These are phyloP conservation scores for Serendipita sp. DNA, from an alignment of 768 basidiomycete species.

Conservation along the genomic window DNA sequence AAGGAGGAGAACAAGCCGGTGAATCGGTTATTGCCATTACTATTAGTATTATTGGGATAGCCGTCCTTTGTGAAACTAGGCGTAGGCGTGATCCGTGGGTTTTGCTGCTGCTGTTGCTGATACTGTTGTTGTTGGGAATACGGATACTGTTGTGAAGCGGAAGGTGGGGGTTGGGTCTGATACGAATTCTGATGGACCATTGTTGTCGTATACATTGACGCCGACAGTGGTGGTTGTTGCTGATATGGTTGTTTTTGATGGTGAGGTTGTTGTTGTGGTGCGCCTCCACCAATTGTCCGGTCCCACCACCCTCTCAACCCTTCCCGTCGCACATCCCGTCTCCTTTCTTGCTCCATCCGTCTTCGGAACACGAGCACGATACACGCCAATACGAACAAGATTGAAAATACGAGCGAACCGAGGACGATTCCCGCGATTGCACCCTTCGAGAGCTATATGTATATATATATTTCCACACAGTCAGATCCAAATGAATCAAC, in stretches of 20 bases:
- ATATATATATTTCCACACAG: no score
- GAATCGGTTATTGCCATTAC: no score
- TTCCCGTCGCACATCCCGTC: neutral
- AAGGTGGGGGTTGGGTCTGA: no score
- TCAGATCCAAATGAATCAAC: no score
- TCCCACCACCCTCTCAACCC: neutral
- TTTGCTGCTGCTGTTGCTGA: no score
- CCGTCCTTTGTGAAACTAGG: no score
- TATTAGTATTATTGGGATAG: no score
- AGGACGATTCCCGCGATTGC: neutral
- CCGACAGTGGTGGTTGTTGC: neutral
- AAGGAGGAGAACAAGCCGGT: no score
- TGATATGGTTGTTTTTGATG: neutral
- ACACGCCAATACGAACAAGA: neutral
- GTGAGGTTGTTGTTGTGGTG: neutral
- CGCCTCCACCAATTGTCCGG: neutral
- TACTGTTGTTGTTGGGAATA: no score
- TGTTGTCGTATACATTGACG: neutral
- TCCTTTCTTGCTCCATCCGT: neutral
- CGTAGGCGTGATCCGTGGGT: no score
- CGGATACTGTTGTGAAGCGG: no score
- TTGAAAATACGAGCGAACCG: neutral
- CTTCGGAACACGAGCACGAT: neutral
- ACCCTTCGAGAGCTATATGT: neutral
- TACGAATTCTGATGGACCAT: neutral